phyloP scores from a whole-genome alignment of 139 green algal genomes.

The Closterium sp. region DNA sequence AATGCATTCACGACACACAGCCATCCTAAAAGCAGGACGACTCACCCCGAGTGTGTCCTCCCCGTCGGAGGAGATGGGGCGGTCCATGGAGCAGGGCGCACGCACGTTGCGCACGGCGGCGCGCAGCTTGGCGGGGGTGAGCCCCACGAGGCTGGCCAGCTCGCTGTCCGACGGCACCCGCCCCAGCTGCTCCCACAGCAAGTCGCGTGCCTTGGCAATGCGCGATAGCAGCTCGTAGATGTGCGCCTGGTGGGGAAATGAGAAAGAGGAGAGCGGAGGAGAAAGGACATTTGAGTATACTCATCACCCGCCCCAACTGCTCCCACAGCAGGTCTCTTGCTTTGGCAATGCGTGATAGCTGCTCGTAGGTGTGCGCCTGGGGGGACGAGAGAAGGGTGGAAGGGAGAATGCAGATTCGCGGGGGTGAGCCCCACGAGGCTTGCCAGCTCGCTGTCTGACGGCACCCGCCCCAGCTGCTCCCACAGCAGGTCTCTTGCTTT shows the following conservation, averaged over 20 bases:
- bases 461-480: constrained; percentile 35
- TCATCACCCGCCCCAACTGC: constrained; percentile 29
- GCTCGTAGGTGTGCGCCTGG: constrained; percentile 70
- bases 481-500: neutral
- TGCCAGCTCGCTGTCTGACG: constrained; percentile 49
- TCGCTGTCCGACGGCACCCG: constrained; percentile 51
- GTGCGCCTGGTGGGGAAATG: too few species aligned
- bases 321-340: constrained; percentile 22
- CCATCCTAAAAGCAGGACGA: neutral
- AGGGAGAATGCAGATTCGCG: too few species aligned
- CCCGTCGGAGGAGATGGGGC: constrained; percentile 36
- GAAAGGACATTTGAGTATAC: too few species aligned
- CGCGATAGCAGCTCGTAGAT: neutral
- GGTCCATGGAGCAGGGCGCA: constrained; percentile 54
- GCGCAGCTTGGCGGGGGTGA: constrained; percentile 64
- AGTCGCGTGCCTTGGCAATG: constrained; percentile 49
- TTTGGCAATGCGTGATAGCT: constrained; percentile 55
- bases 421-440: constrained; percentile 59
- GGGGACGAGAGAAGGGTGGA: too few species aligned
- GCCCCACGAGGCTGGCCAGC: constrained; percentile 50
- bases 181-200: constrained; percentile 27
- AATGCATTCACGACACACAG: constrained; percentile 16
- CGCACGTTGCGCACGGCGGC: constrained; percentile 38
- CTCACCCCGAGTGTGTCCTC: constrained; percentile 16
- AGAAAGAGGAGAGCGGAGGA: too few species aligned